These are phyloP conservation scores for Lentinus brumalis DNA, from an alignment of 768 basidiomycete species.

Conservation along the genomic window DNA sequence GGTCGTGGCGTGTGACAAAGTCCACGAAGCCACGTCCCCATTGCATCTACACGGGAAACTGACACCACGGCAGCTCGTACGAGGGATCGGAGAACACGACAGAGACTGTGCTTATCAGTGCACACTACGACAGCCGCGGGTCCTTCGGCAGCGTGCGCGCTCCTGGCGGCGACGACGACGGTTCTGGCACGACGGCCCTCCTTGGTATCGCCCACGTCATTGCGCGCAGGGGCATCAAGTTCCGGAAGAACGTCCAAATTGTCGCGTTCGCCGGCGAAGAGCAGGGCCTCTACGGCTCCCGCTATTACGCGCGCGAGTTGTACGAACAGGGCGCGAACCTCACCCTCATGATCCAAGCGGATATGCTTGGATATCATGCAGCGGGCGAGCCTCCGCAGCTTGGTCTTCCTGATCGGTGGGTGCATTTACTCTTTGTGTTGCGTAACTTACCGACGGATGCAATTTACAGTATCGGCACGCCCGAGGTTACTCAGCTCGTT, in stretches of 20 bases:
- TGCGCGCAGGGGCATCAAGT: constrained; percentile 61
- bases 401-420: constrained; percentile 72
- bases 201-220: constrained; percentile 81
- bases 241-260: constrained; percentile 78
- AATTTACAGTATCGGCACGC: constrained; percentile 69
- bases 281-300: constrained; percentile 82
- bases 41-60: neutral
- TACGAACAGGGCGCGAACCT: constrained; percentile 61
- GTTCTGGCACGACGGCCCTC: constrained; percentile 67
- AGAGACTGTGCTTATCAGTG: constrained; percentile 72
- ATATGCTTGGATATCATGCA: constrained; percentile 88
- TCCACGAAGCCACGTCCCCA: too few species aligned
- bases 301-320: constrained; percentile 77
- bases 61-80: constrained; percentile 52
- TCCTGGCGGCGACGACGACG: constrained; percentile 68
- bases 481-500: constrained; percentile 75
- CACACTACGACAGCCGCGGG: constrained; percentile 91
- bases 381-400: constrained; percentile 81
- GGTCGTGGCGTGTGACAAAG: too few species aligned
- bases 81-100: constrained; percentile 53
- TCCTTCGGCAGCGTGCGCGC: constrained; percentile 78
- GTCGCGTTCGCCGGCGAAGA: constrained; percentile 91
- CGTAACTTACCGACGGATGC: neutral
- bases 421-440: constrained; percentile 6
- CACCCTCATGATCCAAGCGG: constrained; percentile 85